These are phyloP conservation scores for Eucalyptus sp. DNA, from an alignment of 345 rosid genomes.

Conservation along the genomic window DNA sequence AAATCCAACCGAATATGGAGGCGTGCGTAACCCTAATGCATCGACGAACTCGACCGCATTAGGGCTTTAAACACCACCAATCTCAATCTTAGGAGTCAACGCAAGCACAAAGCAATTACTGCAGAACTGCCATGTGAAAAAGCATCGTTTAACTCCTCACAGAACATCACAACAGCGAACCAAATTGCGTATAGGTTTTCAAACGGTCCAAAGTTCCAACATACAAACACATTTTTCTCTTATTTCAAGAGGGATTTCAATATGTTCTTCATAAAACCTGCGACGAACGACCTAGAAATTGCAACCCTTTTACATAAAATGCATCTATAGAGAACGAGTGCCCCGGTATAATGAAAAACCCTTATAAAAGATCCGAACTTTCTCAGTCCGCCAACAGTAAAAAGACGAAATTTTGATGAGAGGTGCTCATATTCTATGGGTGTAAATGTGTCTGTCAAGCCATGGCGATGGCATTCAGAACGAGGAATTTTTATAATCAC, in stretches of 20 bases:
- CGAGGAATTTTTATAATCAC: no score
- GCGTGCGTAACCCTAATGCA: slow-evolving; percentile 23
- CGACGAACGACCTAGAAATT: neutral
- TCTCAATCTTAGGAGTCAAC: slow-evolving; percentile 1
- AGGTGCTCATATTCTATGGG: no score
- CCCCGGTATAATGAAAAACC: neutral
- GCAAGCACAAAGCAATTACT: neutral
- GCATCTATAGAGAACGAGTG: neutral
- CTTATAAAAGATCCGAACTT: neutral
- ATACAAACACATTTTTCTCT: neutral
- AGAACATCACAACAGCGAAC: neutral
- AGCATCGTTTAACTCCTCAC: neutral
- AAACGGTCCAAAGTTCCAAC: neutral
- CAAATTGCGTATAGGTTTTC: neutral
- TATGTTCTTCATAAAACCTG: neutral
- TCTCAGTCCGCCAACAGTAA: neutral
- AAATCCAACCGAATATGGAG: neutral
- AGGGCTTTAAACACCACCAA: slow-evolving; percentile 33
- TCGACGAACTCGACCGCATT: neutral
- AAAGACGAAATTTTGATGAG: neutral
- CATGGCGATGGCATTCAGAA: no score
- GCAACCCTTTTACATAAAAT: neutral
- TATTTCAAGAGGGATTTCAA: neutral
- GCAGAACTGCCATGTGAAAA: neutral
- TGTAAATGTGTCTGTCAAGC: no score